Evolutionary conservation across 768 basidiomycete species (phyloP), one percentile per base, ranked within the genome.

Genomic region (Trametes cingulata): DNA sequence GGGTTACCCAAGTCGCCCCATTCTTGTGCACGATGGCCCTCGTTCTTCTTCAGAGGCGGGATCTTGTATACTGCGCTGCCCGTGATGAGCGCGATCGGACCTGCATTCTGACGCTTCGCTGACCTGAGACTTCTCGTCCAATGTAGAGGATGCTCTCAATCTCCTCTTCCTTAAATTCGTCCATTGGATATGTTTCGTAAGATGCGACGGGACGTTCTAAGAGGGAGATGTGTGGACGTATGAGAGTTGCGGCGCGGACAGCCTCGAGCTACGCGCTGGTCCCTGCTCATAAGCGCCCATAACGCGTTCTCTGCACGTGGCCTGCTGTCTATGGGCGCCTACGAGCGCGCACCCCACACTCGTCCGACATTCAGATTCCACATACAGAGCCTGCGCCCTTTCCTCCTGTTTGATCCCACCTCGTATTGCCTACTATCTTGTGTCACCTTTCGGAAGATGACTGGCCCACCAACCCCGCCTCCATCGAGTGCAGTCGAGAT

Each of bases 91-190:
- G 9, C 19, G 56, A 63, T 55, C 56, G 20, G 20, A 43, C 41
- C 14, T 13, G 41, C 14, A 15, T 13, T 20, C 54, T 52, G 52
- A 47, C 19, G 37, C 35, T 14, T 25, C 45, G 74, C 77, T 70
- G 67, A 93, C 93, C 93, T 79, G 90, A 94, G 53, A 95, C 81
- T 78, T 95, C 94, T 40, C 94, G 81, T n/a, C 85, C 88, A 63
- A 96, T 87, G 73, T 92, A 95, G 37, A 97, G 78, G 66, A 95
- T 84, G 46, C 92, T 93, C 74, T 95, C 90, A 60, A 95, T 88
- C 69, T 95, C 93, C 58, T 84, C 61, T 59, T 84, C 64, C 17
- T 63, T 82, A 46, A 80, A 72, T 5, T 69, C 71, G 60, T 87
- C 83, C 82, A 87, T 87, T 35, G 48, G 67, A 43, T 22, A 4